Evolutionary conservation across 2,329 filamentous ascomycete species (phyloP).

Genomic region (Pestalotiopsis sp.): DNA sequence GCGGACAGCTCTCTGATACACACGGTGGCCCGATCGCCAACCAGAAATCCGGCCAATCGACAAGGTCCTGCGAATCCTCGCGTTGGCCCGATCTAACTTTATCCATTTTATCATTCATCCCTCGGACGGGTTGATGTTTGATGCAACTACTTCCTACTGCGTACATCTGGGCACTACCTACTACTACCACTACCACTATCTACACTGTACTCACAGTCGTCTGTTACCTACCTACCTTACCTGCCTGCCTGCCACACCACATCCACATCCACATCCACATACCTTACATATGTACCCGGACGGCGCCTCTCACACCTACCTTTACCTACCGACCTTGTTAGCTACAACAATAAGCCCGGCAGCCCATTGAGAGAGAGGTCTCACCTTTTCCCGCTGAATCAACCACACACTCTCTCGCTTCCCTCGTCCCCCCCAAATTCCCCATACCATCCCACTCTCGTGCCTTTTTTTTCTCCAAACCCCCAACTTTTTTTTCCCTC

Average conservation of each 20-base stretch:
- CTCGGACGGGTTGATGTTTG: not conserved
- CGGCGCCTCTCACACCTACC: not conserved
- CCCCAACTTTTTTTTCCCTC: conserved; percentile 21
- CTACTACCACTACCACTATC: not conserved
- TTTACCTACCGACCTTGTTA: not conserved
- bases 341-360: conserved; percentile 2
- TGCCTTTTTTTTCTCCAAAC: conserved; percentile 24
- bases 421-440: conserved; percentile 17
- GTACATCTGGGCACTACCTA: not conserved
- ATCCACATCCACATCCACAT: not conserved
- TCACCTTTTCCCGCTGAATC: conserved; percentile 7
- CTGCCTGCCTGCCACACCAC: not conserved
- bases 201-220: not conserved
- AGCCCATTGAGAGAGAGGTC: conserved; percentile 21
- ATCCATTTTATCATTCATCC: not conserved
- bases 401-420: conserved; percentile 15
- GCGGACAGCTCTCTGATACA: not conserved
- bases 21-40: not conserved
- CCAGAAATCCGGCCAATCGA: not conserved
- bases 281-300: not conserved
- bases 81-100: not conserved
- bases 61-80: not conserved
- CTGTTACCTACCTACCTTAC: not conserved
- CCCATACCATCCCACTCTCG: conserved; percentile 20
- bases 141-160: not conserved